Evolutionary conservation across 73 alveolate genomes (phyloP).

Genomic region (Tetrahymena malaccensis): DNA sequence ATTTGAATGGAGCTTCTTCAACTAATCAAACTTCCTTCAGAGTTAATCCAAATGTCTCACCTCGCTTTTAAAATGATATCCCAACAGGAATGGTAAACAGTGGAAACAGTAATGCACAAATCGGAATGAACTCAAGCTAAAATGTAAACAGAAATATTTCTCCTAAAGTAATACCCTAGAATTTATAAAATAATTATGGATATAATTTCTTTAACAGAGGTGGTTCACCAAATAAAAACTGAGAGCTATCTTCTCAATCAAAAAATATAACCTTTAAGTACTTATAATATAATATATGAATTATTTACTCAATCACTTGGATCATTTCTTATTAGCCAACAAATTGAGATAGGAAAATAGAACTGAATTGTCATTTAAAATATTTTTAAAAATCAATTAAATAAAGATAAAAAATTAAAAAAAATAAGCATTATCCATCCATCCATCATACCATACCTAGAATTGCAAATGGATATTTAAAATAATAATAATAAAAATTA

Average conservation of each 20-base stretch:
- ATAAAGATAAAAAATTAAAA: too few relatives aligned
- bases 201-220: neutral
- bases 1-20: neutral
- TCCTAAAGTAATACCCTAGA: neutral
- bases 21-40: neutral
- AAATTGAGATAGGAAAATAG: too few relatives aligned
- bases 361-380: too few relatives aligned
- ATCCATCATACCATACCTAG: neutral
- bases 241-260: neutral
- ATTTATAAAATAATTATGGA: neutral
- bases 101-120: neutral
- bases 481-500: too few relatives aligned
- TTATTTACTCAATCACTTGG: neutral
- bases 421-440: neutral
- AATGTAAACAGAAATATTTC: neutral
- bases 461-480: too few relatives aligned
- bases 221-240: neutral
- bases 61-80: neutral
- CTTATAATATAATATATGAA: too few relatives aligned
- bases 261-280: neutral
- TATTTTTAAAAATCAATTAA: too few relatives aligned
- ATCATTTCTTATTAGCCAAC: too few relatives aligned
- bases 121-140: neutral
- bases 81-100: neutral
- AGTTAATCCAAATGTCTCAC: neutral